Base-by-base conservation (phyloP, 108 stramenopile species). In the Licmophora abbreviata region DNA sequence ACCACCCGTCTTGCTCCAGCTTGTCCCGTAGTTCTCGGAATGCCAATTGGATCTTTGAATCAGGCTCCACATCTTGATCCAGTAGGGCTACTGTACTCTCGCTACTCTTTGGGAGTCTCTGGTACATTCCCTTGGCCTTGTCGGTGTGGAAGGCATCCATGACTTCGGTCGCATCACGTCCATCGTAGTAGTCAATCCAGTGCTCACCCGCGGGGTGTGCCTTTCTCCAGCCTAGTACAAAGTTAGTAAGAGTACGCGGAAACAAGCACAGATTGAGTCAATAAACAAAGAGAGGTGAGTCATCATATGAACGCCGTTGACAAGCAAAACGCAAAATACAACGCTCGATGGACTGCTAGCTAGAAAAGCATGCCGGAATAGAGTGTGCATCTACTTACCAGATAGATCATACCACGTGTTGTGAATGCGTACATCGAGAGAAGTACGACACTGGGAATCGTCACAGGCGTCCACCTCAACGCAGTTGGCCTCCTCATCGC, bases 151-250 rank as follows among this genome's bases (percentile, higher is more conserved):
- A 95, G 8, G 77, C 94, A 59, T 88, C 79, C 90, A 95, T 95
- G 15, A 95, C 91, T 45, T 95, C 94, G 1, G 94, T 95, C 4
- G 94, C 94, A 59, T 95, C 94, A n/a, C 91, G 68, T 18, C 81
- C 87, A 54, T 85, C 83, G 57, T 86, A 95, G 68, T 77, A 88
- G 54, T 95, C 94, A 47, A 95, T 92, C 94, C 94, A 95, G 53
- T 92, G 90, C 29, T 57, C 62, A 5, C 94, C 94, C 12, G 86
- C 94, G 0, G 94, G 94, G 45, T 95, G 94, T 30, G 82, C 77
- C 70, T 84, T 86, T 37, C 94, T 67, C 94, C 94, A 95, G 9
- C 80, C 56, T 59, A 31, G 29, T 20, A 21, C 33, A 1, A n/a
- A n/a, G 14, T 4, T 37, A 0, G 18, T n/a, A 35, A 33, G 15